Conservation (phyloP, 768 basidiomycete genomes). For the Heimioporus sp. region DNA sequence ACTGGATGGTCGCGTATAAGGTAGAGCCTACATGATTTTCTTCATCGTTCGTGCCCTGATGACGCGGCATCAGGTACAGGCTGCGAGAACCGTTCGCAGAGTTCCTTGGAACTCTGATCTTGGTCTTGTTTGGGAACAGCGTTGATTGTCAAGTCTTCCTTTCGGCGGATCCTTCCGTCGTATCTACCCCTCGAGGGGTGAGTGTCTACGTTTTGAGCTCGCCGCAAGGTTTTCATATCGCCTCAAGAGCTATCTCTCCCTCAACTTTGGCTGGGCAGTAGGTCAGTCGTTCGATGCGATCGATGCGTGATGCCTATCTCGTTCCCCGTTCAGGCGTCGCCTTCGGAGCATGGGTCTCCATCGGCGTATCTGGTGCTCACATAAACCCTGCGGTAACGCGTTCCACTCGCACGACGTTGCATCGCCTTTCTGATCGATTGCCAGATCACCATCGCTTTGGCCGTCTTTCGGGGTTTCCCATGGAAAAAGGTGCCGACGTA, state of each 20-base stretch:
- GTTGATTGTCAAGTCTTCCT: conserved; percentile 54
- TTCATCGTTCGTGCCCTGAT: too few species aligned
- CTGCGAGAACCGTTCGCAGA: too few species aligned
- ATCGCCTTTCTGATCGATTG: background rate
- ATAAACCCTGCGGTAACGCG: conserved; percentile 60
- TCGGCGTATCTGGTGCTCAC: conserved; percentile 66
- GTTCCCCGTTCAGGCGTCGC: too few species aligned
- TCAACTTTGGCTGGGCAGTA: conserved; percentile 23
- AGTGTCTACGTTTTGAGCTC: conserved; percentile 11
- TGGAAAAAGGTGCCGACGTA: conserved; percentile 69
- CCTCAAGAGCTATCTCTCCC: conserved; percentile 14
- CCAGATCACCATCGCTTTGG: conserved; percentile 63
- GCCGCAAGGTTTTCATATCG: conserved; percentile 15
- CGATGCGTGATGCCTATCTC: background rate
- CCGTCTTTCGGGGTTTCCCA: conserved; percentile 63
- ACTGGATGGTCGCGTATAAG: too few species aligned
- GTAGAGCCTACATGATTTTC: too few species aligned
- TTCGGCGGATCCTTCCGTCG: conserved; percentile 40
- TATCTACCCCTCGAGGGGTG: conserved; percentile 49
- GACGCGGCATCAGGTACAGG: too few species aligned
- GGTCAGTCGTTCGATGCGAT: conserved; percentile 3
- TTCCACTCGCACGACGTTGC: background rate
- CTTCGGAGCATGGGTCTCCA: conserved; percentile 50
- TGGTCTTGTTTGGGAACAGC: conserved; percentile 40
- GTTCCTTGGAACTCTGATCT: too few species aligned